Evolutionary conservation across 2,329 filamentous ascomycete genomes (phyloP), one percentile per base, ranked within the genome.

Genomic region (Fusarium pseudocircinatum): DNA sequence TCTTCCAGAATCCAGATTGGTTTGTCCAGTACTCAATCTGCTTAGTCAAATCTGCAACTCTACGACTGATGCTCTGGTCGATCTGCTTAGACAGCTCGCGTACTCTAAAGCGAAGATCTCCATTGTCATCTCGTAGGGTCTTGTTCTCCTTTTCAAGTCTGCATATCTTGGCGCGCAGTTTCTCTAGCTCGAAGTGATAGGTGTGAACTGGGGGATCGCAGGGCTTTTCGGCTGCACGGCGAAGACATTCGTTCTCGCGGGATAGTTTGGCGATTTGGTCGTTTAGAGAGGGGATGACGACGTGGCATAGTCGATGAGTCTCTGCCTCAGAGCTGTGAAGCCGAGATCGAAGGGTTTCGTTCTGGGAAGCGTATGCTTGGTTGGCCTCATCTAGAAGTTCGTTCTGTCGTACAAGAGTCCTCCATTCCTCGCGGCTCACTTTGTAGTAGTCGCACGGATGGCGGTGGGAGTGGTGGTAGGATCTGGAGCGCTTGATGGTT

Each of bases 241-340:
- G 81, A 10, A 87, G 79, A 13, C 79, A 77, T 22, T 79, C 77
- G 70, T 85, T 85, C 37, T 86, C 83, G 22, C 79, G 79, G 6
- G 75, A 70, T 9, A 86, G 81, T 15, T 77, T 70, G 39, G 75
- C 76, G 60, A 84, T 78, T 64, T 83, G 80, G n/a, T 75, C 77
- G 66, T 83, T 79, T 4, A 86, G 80, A 44, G 82, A 75, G 2
- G 81, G 81, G 11, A 84, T 73, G 64, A 81, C 77, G 67, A 78
- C 76, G 30, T 79, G 76, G 32, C 72, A 63, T 10, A 83, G 76
- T 30, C 80, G 78, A 40, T 82, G 79, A 32, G 78, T 75, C 39
- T 85, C 84, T 34, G 77, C 76, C 50, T 84, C 78, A 28, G 81
- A 78, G 8, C 76, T 72, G 22, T 81, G 77, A 20, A 85, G 79